Conservation (phyloP, 495 filamentous ascomycete genomes). For the Neurospora sp. region DNA sequence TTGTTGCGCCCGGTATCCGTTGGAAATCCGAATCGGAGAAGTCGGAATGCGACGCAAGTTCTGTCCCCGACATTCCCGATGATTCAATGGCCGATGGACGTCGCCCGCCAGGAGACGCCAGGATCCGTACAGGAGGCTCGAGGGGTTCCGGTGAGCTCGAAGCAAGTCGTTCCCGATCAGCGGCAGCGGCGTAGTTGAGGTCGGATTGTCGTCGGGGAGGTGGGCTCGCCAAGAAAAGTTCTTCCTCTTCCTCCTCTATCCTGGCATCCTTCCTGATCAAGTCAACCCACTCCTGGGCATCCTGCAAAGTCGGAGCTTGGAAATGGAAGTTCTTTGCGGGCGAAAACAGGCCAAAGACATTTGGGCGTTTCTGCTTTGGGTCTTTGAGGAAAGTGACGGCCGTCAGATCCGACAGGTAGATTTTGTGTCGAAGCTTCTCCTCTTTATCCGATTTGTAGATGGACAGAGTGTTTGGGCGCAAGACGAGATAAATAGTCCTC, state of each 20-base stretch:
- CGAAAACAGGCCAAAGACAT: constrained; percentile 91
- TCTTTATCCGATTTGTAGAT: constrained; percentile 91
- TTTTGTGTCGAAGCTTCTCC: constrained; percentile 76
- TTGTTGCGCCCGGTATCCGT: constrained; percentile 30
- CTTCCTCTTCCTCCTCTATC: constrained; percentile 76
- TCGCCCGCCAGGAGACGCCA: constrained; percentile 23
- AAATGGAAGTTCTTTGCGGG: constrained; percentile 87
- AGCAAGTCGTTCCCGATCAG: constrained; percentile 23
- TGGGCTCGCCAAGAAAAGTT: constrained; percentile 60
- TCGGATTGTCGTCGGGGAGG: constrained; percentile 31
- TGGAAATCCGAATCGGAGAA: constrained; percentile 63
- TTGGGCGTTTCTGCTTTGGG: constrained; percentile 65
- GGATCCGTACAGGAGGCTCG: constrained; percentile 24
- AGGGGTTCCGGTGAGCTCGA: constrained; percentile 60
- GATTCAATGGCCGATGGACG: constrained; percentile 57
- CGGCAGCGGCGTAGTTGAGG: constrained; percentile 1
- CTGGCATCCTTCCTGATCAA: constrained; percentile 69
- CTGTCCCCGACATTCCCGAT: constrained; percentile 62
- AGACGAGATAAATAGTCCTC: constrained; percentile 83
- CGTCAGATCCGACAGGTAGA: constrained; percentile 81
- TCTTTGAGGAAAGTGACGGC: constrained; percentile 83
- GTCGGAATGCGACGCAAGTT: constrained; percentile 81
- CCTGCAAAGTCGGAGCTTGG: constrained; percentile 58
- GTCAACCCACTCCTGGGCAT: constrained; percentile 80
- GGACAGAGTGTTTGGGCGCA: constrained; percentile 86